Evolutionary conservation across 2,329 filamentous ascomycete species (phyloP).

Genomic region (Ceratocystis lukuohia): DNA sequence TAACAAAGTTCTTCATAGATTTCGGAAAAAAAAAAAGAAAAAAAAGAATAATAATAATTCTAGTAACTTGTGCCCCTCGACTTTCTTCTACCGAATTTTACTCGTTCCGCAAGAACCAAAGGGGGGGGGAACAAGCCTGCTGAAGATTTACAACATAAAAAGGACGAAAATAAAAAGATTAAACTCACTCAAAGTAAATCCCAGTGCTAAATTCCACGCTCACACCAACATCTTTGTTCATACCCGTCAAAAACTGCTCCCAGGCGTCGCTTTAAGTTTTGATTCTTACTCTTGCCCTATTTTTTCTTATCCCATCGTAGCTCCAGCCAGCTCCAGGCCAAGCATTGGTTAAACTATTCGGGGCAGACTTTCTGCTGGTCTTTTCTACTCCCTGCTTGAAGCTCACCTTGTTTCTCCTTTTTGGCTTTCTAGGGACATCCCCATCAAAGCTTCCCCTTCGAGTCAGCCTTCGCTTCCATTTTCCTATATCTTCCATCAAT

Average conservation of each 20-base stretch:
- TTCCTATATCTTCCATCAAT: background rate
- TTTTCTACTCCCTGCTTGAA: background rate
- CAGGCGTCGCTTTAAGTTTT: background rate
- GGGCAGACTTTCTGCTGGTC: no score
- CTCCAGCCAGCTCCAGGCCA: background rate
- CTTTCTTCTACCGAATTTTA: no score
- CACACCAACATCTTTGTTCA: background rate
- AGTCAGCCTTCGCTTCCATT: background rate
- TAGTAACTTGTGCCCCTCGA: no score
- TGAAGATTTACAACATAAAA: background rate
- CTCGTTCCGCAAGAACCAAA: background rate
- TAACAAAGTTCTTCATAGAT: no score
- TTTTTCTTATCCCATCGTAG: no score
- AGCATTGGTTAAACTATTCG: background rate
- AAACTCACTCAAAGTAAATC: background rate
- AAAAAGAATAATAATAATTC: no score
- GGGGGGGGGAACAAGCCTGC: background rate
- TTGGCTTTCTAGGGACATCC: background rate
- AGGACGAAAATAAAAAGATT: background rate
- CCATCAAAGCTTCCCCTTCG: background rate
- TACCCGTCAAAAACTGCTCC: background rate
- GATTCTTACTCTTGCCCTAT: background rate
- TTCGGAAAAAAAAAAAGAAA: no score
- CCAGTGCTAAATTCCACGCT: background rate
- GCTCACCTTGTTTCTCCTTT: conserved; percentile 3